Evolutionary conservation across 495 filamentous ascomycete genomes (phyloP), one percentile per base, ranked within the genome.

Genomic region (Aspergillus affinis): DNA sequence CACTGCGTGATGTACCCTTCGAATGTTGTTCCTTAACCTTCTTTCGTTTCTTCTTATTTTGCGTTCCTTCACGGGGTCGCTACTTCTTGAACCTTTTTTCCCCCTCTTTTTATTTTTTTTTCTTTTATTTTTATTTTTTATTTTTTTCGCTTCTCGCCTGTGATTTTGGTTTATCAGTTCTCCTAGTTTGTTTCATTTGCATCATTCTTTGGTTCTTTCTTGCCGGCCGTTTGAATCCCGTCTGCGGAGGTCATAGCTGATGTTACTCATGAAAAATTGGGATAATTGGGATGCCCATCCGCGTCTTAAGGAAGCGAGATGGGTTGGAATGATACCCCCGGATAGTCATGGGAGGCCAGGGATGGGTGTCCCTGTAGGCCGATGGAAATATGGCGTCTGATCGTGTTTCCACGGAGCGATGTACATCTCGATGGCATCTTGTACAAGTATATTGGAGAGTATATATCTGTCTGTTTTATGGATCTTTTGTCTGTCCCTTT

Each of bases 1-100:
- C 66, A 65, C 59, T 64, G 66, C 30, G 61, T 69, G 63, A 71
- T 65, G 53, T 57, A 49, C 55, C 56, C 23, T 57, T 57, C 2
- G 32, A 36, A 48, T 48, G 47, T 48, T 23, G 55, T 57, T 50
- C 59, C 55, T 59, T 60, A 46, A 20, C 30, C 27, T 58, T 44
- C 36, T 53, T 21, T 59, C 30, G n/a, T n/a, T 49, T 18, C 54
- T 48, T 3, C 30, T 36, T 58, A 20, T 45, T 53, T 41, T 53
- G 19, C 48, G n/a, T n/a, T n/a, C n/a, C n/a, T n/a, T n/a, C n/a
- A n/a, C n/a, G n/a, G n/a, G n/a, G n/a, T n/a, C n/a, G n/a, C n/a
- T n/a, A n/a, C n/a, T n/a, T n/a, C n/a, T n/a, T n/a, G n/a, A n/a
- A n/a, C n/a, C n/a, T n/a, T n/a, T n/a, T n/a, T n/a, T n/a, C n/a